These are phyloP conservation scores for Oryza longistaminata DNA, from an alignment of 176 grass and related monocot genomes.

Conservation along the genomic window DNA sequence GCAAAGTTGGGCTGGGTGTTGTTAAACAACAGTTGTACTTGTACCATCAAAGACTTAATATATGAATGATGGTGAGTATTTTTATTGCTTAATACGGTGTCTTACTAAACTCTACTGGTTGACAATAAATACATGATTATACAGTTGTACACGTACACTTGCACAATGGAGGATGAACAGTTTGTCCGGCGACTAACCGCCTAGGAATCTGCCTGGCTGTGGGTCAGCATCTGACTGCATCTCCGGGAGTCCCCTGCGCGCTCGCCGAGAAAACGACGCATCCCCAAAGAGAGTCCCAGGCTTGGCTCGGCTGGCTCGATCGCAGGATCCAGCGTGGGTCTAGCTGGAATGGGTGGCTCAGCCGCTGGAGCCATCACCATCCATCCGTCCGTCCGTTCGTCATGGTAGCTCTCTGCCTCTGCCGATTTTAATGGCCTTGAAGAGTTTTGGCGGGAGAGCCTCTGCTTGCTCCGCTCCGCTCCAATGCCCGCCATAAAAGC, in stretches of 20 bases:
- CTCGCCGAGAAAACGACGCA: conserved; percentile 31
- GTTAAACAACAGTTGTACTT: background rate
- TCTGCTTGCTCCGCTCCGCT: background rate
- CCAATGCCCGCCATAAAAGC: background rate
- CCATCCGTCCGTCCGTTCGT: background rate
- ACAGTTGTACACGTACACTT: background rate
- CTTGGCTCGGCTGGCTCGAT: background rate
- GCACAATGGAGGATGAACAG: background rate
- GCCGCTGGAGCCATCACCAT: background rate
- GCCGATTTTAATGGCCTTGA: too few relatives aligned
- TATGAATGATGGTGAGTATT: background rate
- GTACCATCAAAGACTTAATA: background rate
- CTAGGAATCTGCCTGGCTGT: conserved; percentile 34
- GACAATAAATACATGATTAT: too few relatives aligned
- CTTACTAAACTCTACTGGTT: background rate
- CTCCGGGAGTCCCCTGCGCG: background rate
- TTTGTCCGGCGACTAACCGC: conserved; percentile 30
- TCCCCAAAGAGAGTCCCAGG: too few relatives aligned
- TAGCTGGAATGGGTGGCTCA: conserved; percentile 32
- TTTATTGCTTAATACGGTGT: background rate
- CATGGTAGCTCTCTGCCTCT: background rate
- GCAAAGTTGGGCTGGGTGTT: background rate
- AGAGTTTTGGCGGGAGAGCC: background rate
- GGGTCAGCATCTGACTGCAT: conserved; percentile 40
- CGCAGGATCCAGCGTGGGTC: conserved; percentile 1